Evolutionary conservation across 2,329 filamentous ascomycete species (phyloP), one percentile per base, ranked within the genome.

Genomic region (Fusarium denticulatum): DNA sequence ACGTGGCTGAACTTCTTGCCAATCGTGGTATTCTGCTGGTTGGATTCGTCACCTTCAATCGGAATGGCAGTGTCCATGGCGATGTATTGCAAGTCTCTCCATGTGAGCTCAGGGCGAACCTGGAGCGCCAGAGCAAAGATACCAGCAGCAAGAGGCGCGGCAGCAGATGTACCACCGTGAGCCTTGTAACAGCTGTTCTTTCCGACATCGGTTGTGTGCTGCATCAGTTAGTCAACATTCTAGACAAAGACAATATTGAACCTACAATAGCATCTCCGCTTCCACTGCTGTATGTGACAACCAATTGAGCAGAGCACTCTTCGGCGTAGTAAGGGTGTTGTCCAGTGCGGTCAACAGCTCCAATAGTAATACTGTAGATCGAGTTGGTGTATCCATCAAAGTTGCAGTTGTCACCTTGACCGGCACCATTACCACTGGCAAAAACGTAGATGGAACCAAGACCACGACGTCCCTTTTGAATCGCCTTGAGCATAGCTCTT

Each of bases 301-400:
- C 95, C 52, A 99, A 86, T 81, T 97, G 94, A 28, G 96, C 96
- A 7, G 96, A 98, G 85, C 96, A 99, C 71, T 94, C 92, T 82
- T 99, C 96, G 1, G 96, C 98, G 82, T 99, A 99, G 81, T 96
- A 96, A 0, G 96, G 95, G 80, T 98, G 96, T n/a, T 89, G 83
- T 43, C 96, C 95, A 75, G 93, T 91, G 67, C 94, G 89, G 81
- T 98, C 95, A 71, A 99, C 92, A 39, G 96, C 96, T 42, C 96
- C 96, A 24, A 99, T 95, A 0, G 95, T 97, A 77, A 99, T 96
- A 81, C 95, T 98, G 87, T 98, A 99, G 77, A 99, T 99, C 80
- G 95, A 98, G 86, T 99, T 99, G 67, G 96, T 99, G 83, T 99
- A 99, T 43, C 96, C 96, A 80, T 99, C 96, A 81, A 99, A 99